A percentile compares a stretch with the other conserved stretches of the same genome.
Conservation (phyloP, 2,329 filamentous ascomycete species). For the Lachnellula cervina region DNA sequence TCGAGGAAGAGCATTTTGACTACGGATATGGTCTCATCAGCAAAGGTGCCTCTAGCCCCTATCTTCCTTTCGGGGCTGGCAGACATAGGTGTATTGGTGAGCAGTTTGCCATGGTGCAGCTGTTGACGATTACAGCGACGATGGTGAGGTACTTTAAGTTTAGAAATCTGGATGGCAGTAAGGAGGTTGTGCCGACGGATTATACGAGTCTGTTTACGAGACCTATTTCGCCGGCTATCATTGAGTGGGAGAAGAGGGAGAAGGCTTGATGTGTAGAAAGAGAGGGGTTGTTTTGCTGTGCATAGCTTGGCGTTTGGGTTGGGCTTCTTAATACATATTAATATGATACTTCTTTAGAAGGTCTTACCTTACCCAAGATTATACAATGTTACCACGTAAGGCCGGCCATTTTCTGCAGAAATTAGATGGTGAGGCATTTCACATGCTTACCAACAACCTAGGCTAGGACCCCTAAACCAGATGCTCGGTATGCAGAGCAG, state of each 20-base stretch:
- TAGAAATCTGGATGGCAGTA: conserved; percentile 65
- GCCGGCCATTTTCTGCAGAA: too few species aligned
- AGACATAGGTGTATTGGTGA: conserved; percentile 94
- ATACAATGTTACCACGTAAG: too few species aligned
- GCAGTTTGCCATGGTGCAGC: conserved; percentile 90
- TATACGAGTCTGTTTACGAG: conserved; percentile 69
- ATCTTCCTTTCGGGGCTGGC: conserved; percentile 90
- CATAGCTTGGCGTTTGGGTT: conserved; percentile 21
- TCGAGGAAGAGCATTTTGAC: conserved; percentile 72
- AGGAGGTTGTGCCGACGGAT: conserved; percentile 63
- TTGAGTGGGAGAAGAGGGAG: conserved; percentile 70
- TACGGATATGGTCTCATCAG: conserved; percentile 91
- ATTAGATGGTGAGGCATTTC: too few species aligned
- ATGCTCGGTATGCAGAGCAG: too few species aligned
- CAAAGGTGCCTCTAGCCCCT: conserved; percentile 85
- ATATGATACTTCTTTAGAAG: conserved; percentile 1
- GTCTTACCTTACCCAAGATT: too few species aligned
- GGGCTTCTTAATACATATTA: conserved; percentile 16
- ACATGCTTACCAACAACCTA: too few species aligned
- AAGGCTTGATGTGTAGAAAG: conserved; percentile 23
- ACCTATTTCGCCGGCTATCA: conserved; percentile 63
- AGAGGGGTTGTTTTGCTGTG: conserved; percentile 9
- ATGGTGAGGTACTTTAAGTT: conserved; percentile 78
- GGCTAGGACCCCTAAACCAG: too few species aligned
- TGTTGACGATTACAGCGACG: conserved; percentile 77